A percentile compares a stretch with the other conserved stretches of the same genome.
Evolutionary conservation across 176 grass and related monocot species (phyloP).

Genomic region (Ananas comosus): DNA sequence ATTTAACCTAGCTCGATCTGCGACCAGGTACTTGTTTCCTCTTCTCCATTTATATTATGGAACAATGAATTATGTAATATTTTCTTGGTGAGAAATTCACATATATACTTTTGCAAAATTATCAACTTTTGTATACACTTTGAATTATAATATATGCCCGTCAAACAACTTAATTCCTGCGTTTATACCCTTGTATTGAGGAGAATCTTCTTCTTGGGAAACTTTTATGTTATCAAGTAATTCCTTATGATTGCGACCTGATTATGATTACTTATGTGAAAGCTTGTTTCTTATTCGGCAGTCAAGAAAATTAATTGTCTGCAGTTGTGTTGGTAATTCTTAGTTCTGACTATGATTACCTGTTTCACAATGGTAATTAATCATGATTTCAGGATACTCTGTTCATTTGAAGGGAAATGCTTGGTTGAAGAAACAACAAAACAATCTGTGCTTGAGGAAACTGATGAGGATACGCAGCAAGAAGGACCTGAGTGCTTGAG

Average conservation of each 20-base stretch:
- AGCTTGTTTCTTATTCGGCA: too few relatives aligned
- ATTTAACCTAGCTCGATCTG: constrained; percentile 54
- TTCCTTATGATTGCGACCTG: too few relatives aligned
- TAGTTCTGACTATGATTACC: neutral
- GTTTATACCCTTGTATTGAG: too few relatives aligned
- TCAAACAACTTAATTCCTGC: too few relatives aligned
- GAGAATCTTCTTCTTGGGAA: too few relatives aligned
- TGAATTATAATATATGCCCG: too few relatives aligned
- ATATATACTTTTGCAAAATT: too few relatives aligned
- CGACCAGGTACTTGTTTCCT: constrained; percentile 42
- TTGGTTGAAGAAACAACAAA: constrained; percentile 52
- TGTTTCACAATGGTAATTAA: neutral
- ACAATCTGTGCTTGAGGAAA: constrained; percentile 31
- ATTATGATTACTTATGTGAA: too few relatives aligned
- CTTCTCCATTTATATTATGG: neutral
- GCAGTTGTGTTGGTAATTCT: neutral
- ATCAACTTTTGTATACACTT: too few relatives aligned
- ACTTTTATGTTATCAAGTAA: too few relatives aligned
- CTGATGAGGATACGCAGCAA: constrained; percentile 6
- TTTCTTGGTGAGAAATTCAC: neutral
- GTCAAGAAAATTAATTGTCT: too few relatives aligned
- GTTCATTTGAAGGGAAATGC: constrained; percentile 73
- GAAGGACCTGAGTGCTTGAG: constrained; percentile 45
- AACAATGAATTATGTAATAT: neutral
- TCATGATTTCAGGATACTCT: constrained; percentile 46